phyloP scores from a whole-genome alignment of 805 yeast species.

The Priceomyces haplophilus region DNA sequence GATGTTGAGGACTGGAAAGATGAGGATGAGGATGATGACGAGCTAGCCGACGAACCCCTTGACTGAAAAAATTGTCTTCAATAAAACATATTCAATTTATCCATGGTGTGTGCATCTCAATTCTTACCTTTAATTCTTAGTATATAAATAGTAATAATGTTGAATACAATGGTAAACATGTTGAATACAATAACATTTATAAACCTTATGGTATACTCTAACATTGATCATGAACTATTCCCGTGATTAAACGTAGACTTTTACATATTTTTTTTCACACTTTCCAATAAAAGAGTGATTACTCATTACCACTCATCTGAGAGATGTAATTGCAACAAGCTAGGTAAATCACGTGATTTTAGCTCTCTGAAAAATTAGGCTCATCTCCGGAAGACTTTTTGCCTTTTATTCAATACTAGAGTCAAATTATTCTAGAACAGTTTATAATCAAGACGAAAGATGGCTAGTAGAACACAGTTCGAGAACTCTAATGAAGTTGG shows the following conservation, averaged over 20 bases:
- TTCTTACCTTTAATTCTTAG: too few relatives aligned
- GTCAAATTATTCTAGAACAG: neutral
- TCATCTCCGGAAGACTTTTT: neutral
- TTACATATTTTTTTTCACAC: too few relatives aligned
- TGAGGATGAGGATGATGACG: slow-evolving; percentile 58
- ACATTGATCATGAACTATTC: too few relatives aligned
- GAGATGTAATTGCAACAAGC: too few relatives aligned
- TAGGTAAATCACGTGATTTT: neutral
- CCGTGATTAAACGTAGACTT: too few relatives aligned
- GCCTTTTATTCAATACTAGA: neutral
- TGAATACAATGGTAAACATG: too few relatives aligned
- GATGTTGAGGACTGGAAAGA: slow-evolving; percentile 61
- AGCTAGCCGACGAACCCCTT: slow-evolving; percentile 16
- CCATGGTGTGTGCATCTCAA: neutral
- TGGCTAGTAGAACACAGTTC: slow-evolving; percentile 50
- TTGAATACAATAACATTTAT: too few relatives aligned
- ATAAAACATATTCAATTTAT: too few relatives aligned
- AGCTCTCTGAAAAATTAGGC: neutral
- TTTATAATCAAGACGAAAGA: slow-evolving; percentile 9
- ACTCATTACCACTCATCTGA: too few relatives aligned
- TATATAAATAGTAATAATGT: too few relatives aligned
- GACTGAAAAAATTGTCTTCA: neutral
- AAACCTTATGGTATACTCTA: too few relatives aligned
- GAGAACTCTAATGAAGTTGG: slow-evolving; percentile 65
- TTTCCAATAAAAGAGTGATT: too few relatives aligned